A percentile compares a stretch with the other conserved stretches of the same genome.
phyloP scores from a whole-genome alignment of 257 asterid genomes.

The Phtheirospermum japonicum region DNA sequence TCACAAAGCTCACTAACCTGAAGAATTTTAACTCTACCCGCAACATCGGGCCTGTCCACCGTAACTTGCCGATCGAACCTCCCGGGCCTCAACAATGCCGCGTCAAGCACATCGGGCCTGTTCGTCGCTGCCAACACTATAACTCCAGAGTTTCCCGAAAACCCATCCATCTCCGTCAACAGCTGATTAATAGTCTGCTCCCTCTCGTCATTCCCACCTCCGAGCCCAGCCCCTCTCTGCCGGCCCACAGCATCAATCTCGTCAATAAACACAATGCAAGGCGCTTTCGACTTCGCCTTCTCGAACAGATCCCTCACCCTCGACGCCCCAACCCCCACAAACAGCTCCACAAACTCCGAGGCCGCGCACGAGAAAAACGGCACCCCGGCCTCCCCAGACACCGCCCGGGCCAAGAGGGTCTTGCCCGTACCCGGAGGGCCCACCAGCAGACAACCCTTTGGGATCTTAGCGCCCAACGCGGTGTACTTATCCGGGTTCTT shows the following conservation, averaged over 20 bases:
- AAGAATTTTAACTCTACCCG: conserved; percentile 93
- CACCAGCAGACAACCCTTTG: conserved; percentile 90
- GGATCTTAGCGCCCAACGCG: conserved; percentile 92
- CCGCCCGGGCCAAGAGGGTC: conserved; percentile 96
- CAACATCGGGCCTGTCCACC: conserved; percentile 96
- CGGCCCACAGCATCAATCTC: conserved; percentile 98
- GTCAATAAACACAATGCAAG: conserved; percentile 97
- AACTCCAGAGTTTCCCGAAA: conserved; percentile 89
- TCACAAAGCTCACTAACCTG: conserved; percentile 50
- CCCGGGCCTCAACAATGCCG: conserved; percentile 94
- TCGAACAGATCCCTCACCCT: conserved; percentile 97
- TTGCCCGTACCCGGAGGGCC: conserved; percentile 99
- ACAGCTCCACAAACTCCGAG: conserved; percentile 90
- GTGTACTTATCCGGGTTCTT: conserved; percentile 97
- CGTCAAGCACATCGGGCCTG: conserved; percentile 95
- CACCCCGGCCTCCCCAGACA: conserved; percentile 94
- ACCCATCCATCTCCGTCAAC: conserved; percentile 97
- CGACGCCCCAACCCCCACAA: conserved; percentile 98
- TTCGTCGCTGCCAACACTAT: conserved; percentile 94
- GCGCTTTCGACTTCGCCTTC: conserved; percentile 91
- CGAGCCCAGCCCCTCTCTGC: conserved; percentile 94
- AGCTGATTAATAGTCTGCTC: conserved; percentile 99
- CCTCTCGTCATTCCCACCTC: conserved; percentile 98
- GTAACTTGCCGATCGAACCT: conserved; percentile 96
- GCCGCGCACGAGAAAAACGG: conserved; percentile 99